phyloP scores from a whole-genome alignment of 2,329 filamentous ascomycete species.

The Bipolaris victoriae region DNA sequence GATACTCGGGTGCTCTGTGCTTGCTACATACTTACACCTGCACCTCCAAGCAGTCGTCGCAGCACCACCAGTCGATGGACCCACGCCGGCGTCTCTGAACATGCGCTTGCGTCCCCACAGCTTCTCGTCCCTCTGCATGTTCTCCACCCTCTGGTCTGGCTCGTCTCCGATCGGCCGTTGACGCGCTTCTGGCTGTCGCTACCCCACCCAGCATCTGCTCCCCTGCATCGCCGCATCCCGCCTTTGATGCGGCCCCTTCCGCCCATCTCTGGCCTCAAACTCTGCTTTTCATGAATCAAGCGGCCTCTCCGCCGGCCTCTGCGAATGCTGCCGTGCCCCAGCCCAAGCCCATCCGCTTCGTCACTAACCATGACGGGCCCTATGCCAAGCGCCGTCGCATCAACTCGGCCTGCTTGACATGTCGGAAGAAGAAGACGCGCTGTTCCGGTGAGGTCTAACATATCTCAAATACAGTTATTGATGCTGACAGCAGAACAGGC shows the following conservation, averaged over 20 bases:
- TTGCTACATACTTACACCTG: no score
- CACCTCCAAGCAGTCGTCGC: background rate
- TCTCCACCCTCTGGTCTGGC: constrained; percentile 21
- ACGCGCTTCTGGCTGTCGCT: constrained; percentile 13
- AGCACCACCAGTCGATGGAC: constrained; percentile 16
- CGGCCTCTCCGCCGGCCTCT: constrained; percentile 33
- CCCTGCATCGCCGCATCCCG: constrained; percentile 9
- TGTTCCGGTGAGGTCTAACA: constrained; percentile 48
- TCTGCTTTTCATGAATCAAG: constrained; percentile 45
- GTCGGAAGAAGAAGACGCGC: constrained; percentile 57
- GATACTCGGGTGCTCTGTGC: background rate
- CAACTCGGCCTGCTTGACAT: constrained; percentile 55
- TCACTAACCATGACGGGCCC: constrained; percentile 51
- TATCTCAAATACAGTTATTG: background rate
- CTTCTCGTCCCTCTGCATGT: constrained; percentile 18
- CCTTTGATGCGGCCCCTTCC: constrained; percentile 17
- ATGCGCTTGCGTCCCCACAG: constrained; percentile 29
- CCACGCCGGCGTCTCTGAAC: constrained; percentile 18
- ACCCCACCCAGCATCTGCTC: constrained; percentile 20
- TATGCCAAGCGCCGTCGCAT: constrained; percentile 52
- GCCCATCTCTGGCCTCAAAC: constrained; percentile 16
- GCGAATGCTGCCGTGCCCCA: constrained; percentile 38
- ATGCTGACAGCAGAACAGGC: constrained; percentile 26
- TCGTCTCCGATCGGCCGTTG: constrained; percentile 11
- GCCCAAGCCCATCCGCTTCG: constrained; percentile 51